phyloP scores from a whole-genome alignment of 1,284 basidiomycete genomes.

The Lentinula novae-zelandiae region DNA sequence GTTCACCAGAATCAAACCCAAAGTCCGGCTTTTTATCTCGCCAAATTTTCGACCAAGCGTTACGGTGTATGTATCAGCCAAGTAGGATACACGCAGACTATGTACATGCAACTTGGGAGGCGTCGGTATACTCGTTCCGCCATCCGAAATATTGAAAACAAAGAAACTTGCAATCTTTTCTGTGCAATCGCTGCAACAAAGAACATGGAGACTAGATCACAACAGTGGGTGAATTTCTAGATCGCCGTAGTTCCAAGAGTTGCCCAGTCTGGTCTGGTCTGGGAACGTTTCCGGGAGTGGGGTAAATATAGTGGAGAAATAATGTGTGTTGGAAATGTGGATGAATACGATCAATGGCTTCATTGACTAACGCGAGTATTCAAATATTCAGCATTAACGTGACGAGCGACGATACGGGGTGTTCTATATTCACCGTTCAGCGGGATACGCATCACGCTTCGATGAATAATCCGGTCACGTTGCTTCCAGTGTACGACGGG shows the following conservation, averaged over 20 bases:
- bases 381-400: neutral
- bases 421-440: neutral
- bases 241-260: neutral
- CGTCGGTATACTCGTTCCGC: neutral
- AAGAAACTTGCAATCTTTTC: neutral
- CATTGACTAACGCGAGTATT: neutral
- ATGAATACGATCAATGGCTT: neutral
- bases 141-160: neutral
- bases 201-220: neutral
- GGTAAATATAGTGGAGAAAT: neutral
- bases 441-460: neutral
- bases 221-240: neutral
- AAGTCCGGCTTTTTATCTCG: neutral
- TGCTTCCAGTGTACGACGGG: neutral
- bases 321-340: too few relatives aligned
- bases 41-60: neutral
- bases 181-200: neutral
- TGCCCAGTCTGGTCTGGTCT: neutral
- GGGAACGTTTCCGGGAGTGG: neutral
- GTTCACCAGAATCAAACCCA: too few relatives aligned
- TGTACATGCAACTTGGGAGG: neutral
- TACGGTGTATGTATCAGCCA: neutral
- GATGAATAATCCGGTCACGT: conserved; percentile 1
- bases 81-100: neutral
- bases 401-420: neutral